phyloP scores from a whole-genome alignment of 176 grass and related monocot genomes.

The Alopecurus myosuroides region DNA sequence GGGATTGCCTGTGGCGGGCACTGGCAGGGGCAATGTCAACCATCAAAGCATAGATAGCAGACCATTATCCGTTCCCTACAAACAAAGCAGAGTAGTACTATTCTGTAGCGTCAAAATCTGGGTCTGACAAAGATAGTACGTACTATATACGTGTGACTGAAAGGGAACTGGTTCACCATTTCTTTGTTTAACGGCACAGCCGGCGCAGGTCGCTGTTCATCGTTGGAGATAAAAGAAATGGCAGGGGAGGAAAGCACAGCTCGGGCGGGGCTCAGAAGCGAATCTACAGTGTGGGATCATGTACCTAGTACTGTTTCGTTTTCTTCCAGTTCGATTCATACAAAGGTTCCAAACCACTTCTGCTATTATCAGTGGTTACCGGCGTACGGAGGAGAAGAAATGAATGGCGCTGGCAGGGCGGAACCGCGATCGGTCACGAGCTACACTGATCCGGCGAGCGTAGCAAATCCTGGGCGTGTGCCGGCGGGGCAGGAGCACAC shows the following conservation, averaged over 20 bases:
- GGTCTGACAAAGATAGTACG: background rate
- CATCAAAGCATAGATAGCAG: background rate
- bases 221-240: background rate
- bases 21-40: background rate
- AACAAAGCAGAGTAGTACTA: too few species aligned
- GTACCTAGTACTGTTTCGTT: background rate
- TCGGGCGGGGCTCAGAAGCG: background rate
- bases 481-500: background rate
- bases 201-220: background rate
- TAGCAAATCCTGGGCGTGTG: conserved; percentile 40
- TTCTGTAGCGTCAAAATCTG: background rate
- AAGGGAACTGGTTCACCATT: background rate
- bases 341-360: background rate
- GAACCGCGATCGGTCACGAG: background rate
- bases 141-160: background rate
- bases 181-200: background rate
- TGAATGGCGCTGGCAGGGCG: background rate
- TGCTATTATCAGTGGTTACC: background rate
- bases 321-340: background rate
- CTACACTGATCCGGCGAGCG: background rate
- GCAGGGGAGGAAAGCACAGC: background rate
- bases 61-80: background rate
- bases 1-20: conserved; percentile 38
- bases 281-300: background rate
- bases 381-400: background rate